Base-by-base conservation (phyloP, 768 basidiomycete species). In the Albatrellus ellisii region DNA sequence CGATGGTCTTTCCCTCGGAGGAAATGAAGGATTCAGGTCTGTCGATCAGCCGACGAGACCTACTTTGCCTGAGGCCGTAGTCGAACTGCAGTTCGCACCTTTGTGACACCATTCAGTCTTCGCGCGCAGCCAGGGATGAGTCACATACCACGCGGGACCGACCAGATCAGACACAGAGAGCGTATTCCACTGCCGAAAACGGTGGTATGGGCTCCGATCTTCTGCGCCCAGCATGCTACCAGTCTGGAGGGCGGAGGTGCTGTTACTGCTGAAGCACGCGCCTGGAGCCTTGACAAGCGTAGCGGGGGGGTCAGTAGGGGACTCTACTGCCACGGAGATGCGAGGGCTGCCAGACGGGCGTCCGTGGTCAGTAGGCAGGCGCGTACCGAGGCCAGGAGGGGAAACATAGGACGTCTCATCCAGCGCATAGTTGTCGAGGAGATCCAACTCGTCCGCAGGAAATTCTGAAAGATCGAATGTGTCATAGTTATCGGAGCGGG, bases 1-100 rank as follows among this genome's bases (percentile, higher is more conserved):
- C 52, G 38, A 88, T 84, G 17, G 62, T 60, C 45, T 79, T 81
- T 12, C 84, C 84, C 20, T 61, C 56, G 11, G 62, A 62, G 18
- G 79, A 71, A 3, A 58, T 56, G 48, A 87, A 85, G 1, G 71
- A 61, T 9, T 58, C 44, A 0, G 81, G 82, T 15, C 83, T 69
- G 8, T 58, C 44, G 15, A 61, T 59, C 0, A 80, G 47, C 14
- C 68, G 72, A 33, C 57, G 65, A 33, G 64, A 59, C 17, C 80
- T 66, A 44, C 61, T 62, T 45, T 79, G 77, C 24, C 73, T 71
- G 29, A 86, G 62, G 2, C 80, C 73, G 52, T 87, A 87, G 49
- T 87, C 81, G 54, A 73, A 76, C 54, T 85, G 81, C 5, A 84
- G 69, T 53, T 85, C 84, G 52, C 84, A 87, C 84, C 84, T 85